Conservation (phyloP, 371 early-diverging fungal species). For the Nematocida minor region DNA sequence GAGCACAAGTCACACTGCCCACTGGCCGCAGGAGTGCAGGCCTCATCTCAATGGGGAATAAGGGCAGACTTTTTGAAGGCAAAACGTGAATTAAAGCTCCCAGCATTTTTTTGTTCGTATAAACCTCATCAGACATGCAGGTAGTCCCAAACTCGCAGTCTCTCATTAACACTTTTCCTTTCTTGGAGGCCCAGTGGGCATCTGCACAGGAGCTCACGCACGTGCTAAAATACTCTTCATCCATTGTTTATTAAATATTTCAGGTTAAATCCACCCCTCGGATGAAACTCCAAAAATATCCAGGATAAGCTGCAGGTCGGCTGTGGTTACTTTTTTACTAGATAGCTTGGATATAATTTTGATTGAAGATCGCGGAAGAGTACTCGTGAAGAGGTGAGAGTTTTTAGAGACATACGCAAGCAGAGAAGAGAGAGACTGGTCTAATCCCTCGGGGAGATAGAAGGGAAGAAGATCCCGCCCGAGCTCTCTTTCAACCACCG, state of each 20-base stretch:
- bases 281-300: conserved; percentile 15
- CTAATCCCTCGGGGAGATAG: neutral
- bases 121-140: neutral
- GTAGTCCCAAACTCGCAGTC: conserved; percentile 5
- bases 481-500: conserved; percentile 2
- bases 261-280: neutral
- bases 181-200: neutral
- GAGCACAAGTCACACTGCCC: neutral
- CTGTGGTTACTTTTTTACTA: neutral
- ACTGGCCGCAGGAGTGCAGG: neutral
- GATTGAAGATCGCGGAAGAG: neutral
- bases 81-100: neutral
- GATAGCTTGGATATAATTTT: neutral
- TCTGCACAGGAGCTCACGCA: neutral
- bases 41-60: neutral
- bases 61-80: neutral
- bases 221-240: neutral
- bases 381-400: neutral
- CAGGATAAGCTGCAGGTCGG: conserved; percentile 3
- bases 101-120: neutral
- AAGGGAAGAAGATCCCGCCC: conserved; percentile 3
- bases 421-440: neutral
- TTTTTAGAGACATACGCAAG: conserved; percentile 25
- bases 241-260: neutral
- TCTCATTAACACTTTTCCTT: neutral